Evolutionary conservation across 1,139 yeast genomes (phyloP).

Genomic region (Hansenula sp.): DNA sequence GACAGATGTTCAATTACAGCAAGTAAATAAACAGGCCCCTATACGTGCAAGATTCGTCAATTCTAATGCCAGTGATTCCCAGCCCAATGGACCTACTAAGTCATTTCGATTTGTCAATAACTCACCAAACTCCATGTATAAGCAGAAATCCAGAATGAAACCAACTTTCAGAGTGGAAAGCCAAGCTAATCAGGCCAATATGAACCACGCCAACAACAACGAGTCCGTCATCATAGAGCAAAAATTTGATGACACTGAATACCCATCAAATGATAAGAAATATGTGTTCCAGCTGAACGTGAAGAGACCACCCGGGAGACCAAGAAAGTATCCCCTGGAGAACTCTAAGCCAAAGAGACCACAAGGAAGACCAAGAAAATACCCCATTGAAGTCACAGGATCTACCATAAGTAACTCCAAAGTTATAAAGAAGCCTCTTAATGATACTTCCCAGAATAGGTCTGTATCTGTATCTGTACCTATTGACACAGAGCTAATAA

Average conservation of each 20-base stretch:
- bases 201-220: conserved; percentile 6
- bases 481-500: conserved; percentile 13
- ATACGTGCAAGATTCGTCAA: background rate
- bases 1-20: too few relatives aligned
- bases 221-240: conserved; percentile 20
- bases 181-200: conserved; percentile 2
- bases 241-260: conserved; percentile 8
- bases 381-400: conserved; percentile 9
- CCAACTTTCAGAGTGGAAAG: conserved; percentile 19
- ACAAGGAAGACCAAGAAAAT: conserved; percentile 23
- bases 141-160: conserved; percentile 17
- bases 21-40: too few relatives aligned
- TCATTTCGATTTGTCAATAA: conserved; percentile 20
- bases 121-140: conserved; percentile 16
- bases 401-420: conserved; percentile 1
- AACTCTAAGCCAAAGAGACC: conserved; percentile 33
- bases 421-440: background rate
- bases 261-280: conserved; percentile 9
- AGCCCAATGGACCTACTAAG: conserved; percentile 2
- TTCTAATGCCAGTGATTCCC: background rate
- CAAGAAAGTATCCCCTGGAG: conserved; percentile 47
- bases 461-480: conserved; percentile 1
- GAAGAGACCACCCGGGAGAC: conserved; percentile 37
- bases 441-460: background rate
- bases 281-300: conserved; percentile 17